Evolutionary conservation across 176 grass and related monocot genomes (phyloP).

Genomic region (Raddia guianensis): DNA sequence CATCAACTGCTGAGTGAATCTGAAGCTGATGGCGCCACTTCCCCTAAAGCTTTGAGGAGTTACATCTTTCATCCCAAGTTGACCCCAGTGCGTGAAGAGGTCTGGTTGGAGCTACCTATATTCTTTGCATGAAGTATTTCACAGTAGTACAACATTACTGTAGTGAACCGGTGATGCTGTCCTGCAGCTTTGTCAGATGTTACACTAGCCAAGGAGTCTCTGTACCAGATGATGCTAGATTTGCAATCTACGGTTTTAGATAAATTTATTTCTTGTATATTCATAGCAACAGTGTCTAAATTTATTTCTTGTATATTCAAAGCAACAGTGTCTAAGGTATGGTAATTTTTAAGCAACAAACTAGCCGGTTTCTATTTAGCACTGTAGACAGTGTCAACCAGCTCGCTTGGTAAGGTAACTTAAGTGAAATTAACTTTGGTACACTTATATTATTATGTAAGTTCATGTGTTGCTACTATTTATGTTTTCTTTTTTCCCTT

Average conservation of each 20-base stretch:
- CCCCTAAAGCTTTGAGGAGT: slow-evolving; percentile 66
- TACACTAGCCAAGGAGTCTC: not conserved
- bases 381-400: not conserved
- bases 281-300: not conserved
- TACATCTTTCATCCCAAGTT: slow-evolving; percentile 74
- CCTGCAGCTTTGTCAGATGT: not conserved
- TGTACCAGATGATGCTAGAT: not conserved
- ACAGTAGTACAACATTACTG: not conserved
- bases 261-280: not conserved
- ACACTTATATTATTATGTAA: too few relatives aligned
- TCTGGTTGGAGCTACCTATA: slow-evolving; percentile 31
- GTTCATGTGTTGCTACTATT: too few relatives aligned
- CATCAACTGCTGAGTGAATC: slow-evolving; percentile 92
- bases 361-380: not conserved
- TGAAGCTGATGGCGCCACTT: slow-evolving; percentile 82
- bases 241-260: not conserved
- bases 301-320: too few relatives aligned
- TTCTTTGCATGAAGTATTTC: not conserved
- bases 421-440: too few relatives aligned
- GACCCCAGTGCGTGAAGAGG: slow-evolving; percentile 96
- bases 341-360: not conserved
- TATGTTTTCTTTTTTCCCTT: too few relatives aligned
- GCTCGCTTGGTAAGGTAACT: not conserved
- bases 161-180: not conserved
- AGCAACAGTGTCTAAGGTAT: not conserved